Percentiles rank a stretch among this genome's conserved stretches.
These are phyloP conservation scores for Teunomyces cretensis DNA, from an alignment of 805 yeast species.

Conservation along the genomic window DNA sequence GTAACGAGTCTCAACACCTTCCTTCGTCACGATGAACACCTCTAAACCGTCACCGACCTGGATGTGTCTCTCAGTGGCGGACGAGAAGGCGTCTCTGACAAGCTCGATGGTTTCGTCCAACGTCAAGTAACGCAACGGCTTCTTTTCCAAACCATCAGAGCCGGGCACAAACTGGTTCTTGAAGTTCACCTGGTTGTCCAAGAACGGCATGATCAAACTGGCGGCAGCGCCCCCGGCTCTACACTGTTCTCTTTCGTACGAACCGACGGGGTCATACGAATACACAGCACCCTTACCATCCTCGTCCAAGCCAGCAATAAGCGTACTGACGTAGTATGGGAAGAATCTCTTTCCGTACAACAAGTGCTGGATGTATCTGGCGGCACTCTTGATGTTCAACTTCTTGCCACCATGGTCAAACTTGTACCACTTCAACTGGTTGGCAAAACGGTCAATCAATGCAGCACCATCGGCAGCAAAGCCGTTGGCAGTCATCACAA, in stretches of 20 bases:
- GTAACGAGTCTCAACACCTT: conserved; percentile 82
- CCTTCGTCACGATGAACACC: conserved; percentile 86
- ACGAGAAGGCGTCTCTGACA: conserved; percentile 90
- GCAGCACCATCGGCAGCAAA: conserved; percentile 95
- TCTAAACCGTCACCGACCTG: conserved; percentile 97
- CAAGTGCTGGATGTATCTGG: conserved; percentile 86
- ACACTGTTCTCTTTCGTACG: conserved; percentile 95
- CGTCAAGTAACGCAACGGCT: conserved; percentile 58
- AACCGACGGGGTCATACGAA: conserved; percentile 97
- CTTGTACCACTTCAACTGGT: conserved; percentile 85
- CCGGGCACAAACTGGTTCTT: conserved; percentile 85
- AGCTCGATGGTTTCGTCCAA: conserved; percentile 84
- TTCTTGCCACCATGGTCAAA: conserved; percentile 75
- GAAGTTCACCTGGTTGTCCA: conserved; percentile 95
- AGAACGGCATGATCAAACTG: conserved; percentile 91
- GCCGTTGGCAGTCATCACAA: conserved; percentile 90
- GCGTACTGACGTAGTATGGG: conserved; percentile 95
- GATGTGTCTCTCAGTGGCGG: conserved; percentile 98
- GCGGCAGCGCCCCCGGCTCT: conserved; percentile 99
- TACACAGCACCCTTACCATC: conserved; percentile 93
- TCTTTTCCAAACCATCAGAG: conserved; percentile 65
- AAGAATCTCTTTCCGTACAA: conserved; percentile 91
- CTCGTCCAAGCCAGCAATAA: conserved; percentile 89
- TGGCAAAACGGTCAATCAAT: conserved; percentile 69
- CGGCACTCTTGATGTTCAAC: conserved; percentile 70